These are phyloP conservation scores for Hypoxylon trugodes DNA, from an alignment of 495 filamentous ascomycete species.

Conservation along the genomic window DNA sequence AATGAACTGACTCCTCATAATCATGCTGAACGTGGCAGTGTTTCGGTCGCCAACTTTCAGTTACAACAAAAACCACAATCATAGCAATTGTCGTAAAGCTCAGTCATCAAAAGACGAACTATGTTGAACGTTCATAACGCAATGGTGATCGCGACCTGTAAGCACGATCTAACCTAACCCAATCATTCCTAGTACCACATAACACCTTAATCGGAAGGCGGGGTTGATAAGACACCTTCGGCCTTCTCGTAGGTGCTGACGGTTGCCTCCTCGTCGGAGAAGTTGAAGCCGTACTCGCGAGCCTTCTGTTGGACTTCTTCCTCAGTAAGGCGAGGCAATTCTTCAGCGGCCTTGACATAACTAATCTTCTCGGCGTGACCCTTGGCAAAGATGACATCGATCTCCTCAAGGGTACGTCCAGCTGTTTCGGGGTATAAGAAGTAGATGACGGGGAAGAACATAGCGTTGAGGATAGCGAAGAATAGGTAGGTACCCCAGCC, in stretches of 20 bases:
- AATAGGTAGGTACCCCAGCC: constrained; percentile 74
- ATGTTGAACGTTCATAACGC: constrained; percentile 7
- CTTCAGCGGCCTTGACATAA: constrained; percentile 68
- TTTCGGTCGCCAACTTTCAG: background rate
- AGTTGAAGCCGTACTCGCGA: constrained; percentile 61
- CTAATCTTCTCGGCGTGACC: constrained; percentile 72
- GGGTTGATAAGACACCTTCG: constrained; percentile 13
- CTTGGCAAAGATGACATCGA: constrained; percentile 77
- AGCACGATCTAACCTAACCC: constrained; percentile 1
- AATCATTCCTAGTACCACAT: background rate
- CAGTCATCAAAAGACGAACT: background rate
- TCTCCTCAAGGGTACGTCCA: constrained; percentile 74
- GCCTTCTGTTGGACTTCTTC: constrained; percentile 67
- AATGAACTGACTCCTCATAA: constrained; percentile 7
- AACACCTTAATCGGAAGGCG: constrained; percentile 25
- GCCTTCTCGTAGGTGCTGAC: constrained; percentile 31
- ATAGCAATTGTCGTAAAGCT: constrained; percentile 16
- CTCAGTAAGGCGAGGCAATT: constrained; percentile 67
- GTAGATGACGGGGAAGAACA: constrained; percentile 72
- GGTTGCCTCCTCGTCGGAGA: constrained; percentile 33
- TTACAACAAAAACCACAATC: constrained; percentile 11
- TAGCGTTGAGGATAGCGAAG: constrained; percentile 70
- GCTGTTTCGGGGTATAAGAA: constrained; percentile 78
- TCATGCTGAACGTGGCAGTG: constrained; percentile 1
- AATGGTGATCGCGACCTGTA: constrained; percentile 8